Evolutionary conservation across 768 basidiomycete species (phyloP), one percentile per base, ranked within the genome.

Genomic region (Auriscalpium orientale): DNA sequence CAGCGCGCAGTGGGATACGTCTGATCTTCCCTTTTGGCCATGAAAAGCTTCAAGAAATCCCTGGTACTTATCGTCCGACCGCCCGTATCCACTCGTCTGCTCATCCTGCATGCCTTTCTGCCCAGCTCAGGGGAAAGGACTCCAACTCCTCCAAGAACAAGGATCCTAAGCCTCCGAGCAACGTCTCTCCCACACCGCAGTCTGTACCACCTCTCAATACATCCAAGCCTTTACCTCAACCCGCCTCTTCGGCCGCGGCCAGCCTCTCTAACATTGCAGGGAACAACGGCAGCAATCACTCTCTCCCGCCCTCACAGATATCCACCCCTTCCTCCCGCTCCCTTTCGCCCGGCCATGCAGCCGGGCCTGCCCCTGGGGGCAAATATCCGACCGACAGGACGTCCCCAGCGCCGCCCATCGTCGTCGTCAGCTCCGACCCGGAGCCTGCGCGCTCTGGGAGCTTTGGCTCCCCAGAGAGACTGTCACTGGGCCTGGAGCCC

Each of bases 1-100:
- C 28, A 28, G 28, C 28, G 28, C 18, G 40, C 40, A 16, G 38
- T 40, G 40, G 40, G 40, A 43, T 18, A 13, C 18, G 15, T 43
- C 40, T 15, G 18, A 13, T 13, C 15, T 8, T 18, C 40, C 40
- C 53, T 21, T 38, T 59, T 55, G 60, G 43, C 44, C 49, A 91
- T 92, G 90, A 92, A 91, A 76, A 84, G 83, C 61, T 76, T 92
- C 69, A 89, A 87, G 79, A 91, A 89, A 75, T 87, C 85, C 60
- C 72, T 91, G 65, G 89, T 89, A 66, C 65, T 78, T 70, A 58
- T 63, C 57, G 55, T 61, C 65, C 58, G 33, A 59, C 46, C 60
- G 55, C 34, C 47, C 54, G 16, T 55, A 54, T 55, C 56, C 60
- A 58, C 55, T 60, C 46, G 50, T 34, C 45, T 50, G 62, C 61